Conservation (phyloP, 2,329 filamentous ascomycete species). For the Paraphaeosphaeria minitans region DNA sequence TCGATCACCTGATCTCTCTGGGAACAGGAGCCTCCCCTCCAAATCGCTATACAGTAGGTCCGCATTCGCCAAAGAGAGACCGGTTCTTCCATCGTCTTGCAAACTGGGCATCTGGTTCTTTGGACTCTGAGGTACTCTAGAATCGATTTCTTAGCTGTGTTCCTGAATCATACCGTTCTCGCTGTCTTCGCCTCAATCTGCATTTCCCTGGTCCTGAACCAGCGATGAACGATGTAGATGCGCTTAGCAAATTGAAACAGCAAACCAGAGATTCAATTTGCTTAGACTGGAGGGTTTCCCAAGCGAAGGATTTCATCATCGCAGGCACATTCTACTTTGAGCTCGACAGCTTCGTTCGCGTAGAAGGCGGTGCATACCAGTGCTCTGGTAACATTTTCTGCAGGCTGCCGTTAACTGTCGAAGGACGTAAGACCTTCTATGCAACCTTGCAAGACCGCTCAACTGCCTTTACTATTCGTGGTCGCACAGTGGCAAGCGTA, state of each 20-base stretch:
- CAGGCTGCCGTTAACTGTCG: slow-evolving; percentile 1
- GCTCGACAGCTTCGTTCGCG: slow-evolving; percentile 4
- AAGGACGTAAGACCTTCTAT: slow-evolving; percentile 6
- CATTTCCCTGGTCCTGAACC: slow-evolving; percentile 20
- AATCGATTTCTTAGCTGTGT: slow-evolving; percentile 23
- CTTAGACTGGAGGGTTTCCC: slow-evolving; percentile 3
- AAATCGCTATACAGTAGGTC: slow-evolving; percentile 15
- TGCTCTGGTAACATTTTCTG: slow-evolving; percentile 10
- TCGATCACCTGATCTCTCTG: slow-evolving; percentile 32
- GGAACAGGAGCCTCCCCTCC: slow-evolving; percentile 25
- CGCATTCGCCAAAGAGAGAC: slow-evolving; percentile 28
- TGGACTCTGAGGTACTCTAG: slow-evolving; percentile 31
- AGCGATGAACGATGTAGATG: slow-evolving; percentile 22
- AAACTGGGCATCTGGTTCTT: slow-evolving; percentile 23
- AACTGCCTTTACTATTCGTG: not conserved
- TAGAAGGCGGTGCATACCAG: slow-evolving; percentile 10
- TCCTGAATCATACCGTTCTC: slow-evolving; percentile 11
- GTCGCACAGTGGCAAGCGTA: not conserved
- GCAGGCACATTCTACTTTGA: slow-evolving; percentile 24
- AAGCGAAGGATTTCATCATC: slow-evolving; percentile 21
- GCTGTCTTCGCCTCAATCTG: slow-evolving; percentile 32
- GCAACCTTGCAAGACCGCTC: not conserved
- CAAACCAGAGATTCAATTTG: slow-evolving; percentile 13
- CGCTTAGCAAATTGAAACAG: slow-evolving; percentile 19
- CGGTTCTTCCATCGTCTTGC: slow-evolving; percentile 25